Conservation (phyloP, 2,329 filamentous ascomycete species). For the Colletotrichum melonis region DNA sequence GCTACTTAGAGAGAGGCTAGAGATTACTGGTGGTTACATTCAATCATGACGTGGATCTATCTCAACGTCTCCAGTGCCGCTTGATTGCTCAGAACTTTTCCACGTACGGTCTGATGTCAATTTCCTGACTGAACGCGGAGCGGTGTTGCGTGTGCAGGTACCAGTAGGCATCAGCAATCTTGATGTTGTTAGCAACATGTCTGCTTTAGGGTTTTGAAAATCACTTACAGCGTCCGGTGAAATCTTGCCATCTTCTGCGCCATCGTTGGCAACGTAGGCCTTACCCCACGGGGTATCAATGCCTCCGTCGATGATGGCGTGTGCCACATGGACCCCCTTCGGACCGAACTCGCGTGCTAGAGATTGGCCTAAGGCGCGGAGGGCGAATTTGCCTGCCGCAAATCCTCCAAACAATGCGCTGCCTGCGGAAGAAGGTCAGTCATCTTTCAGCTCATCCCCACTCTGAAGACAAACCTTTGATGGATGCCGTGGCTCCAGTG, state of each 20-base stretch:
- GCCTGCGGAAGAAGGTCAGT: background rate
- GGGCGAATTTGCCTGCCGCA: constrained; percentile 83
- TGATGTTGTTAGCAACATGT: constrained; percentile 22
- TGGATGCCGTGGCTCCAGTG: constrained; percentile 85
- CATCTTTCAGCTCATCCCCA: background rate
- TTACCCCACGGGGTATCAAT: constrained; percentile 84
- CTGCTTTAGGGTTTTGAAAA: constrained; percentile 5
- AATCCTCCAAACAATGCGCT: constrained; percentile 56
- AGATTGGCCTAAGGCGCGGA: constrained; percentile 78
- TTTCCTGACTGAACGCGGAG: constrained; percentile 83
- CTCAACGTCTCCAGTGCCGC: background rate
- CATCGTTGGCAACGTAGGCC: constrained; percentile 56
- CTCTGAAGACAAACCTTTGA: constrained; percentile 73
- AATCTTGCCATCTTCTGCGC: constrained; percentile 71
- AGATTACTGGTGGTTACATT: background rate
- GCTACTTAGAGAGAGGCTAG: constrained; percentile 8
- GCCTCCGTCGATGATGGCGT: constrained; percentile 85
- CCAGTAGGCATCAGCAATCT: constrained; percentile 93
- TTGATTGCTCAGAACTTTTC: constrained; percentile 73
- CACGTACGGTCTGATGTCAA: constrained; percentile 82
- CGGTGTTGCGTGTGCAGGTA: constrained; percentile 82
- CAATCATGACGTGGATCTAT: background rate
- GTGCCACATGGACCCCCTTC: constrained; percentile 84
- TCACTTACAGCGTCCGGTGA: constrained; percentile 78
- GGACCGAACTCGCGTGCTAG: constrained; percentile 88